phyloP scores from a whole-genome alignment of 768 basidiomycete species.

The Hemileccinum rubropunctum region DNA sequence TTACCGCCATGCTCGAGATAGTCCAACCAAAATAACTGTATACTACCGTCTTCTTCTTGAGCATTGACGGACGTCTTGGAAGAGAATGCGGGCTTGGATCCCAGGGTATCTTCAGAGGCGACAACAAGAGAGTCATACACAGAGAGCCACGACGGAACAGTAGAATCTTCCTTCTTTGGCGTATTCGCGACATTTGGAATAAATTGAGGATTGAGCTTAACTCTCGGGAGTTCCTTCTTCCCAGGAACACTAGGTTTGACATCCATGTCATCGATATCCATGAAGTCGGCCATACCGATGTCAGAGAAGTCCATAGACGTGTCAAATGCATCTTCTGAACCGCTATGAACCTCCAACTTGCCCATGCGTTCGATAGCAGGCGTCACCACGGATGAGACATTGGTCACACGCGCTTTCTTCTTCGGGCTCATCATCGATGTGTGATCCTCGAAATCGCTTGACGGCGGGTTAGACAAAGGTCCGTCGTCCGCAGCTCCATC shows the following conservation, averaged over 20 bases:
- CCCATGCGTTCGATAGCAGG: constrained; percentile 60
- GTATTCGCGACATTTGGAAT: not conserved
- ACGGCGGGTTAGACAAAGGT: constrained; percentile 27
- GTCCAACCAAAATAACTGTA: constrained; percentile 96
- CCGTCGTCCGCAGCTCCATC: constrained; percentile 29
- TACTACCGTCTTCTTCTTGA: constrained; percentile 78
- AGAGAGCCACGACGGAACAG: constrained; percentile 64
- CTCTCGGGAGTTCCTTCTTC: constrained; percentile 17
- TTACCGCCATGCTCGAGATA: constrained; percentile 84
- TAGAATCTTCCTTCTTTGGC: constrained; percentile 46
- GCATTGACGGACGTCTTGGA: constrained; percentile 49
- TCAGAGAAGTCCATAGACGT: constrained; percentile 53
- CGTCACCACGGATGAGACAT: constrained; percentile 39
- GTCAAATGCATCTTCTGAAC: constrained; percentile 49
- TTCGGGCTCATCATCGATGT: constrained; percentile 55
- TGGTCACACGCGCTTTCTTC: constrained; percentile 55
- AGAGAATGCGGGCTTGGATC: constrained; percentile 36
- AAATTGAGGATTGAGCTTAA: constrained; percentile 17
- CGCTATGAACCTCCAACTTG: constrained; percentile 56
- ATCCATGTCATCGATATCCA: constrained; percentile 58
- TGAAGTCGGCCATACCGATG: constrained; percentile 52
- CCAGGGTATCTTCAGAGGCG: constrained; percentile 57
- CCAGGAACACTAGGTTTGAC: constrained; percentile 37
- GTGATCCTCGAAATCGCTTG: constrained; percentile 55
- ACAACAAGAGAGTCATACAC: constrained; percentile 72